phyloP scores from a whole-genome alignment of 257 asterid genomes.

The Solanum pennellii region DNA sequence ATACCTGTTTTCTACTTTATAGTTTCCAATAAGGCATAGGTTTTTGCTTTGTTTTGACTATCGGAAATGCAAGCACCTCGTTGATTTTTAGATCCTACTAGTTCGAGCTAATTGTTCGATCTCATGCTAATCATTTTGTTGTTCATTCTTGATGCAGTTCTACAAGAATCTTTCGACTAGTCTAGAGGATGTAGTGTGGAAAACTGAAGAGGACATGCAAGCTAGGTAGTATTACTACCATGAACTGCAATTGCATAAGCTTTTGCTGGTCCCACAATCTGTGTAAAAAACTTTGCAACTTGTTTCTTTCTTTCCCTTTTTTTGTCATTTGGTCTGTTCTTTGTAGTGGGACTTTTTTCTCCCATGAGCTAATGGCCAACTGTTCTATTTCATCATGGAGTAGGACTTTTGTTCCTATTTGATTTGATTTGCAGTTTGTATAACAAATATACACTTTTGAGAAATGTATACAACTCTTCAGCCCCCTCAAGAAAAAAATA shows the following conservation, averaged over 20 bases:
- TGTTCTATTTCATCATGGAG: conserved; percentile 4
- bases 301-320: conserved; percentile 7
- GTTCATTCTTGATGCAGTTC: conserved; percentile 42
- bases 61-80: not conserved
- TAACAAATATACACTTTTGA: not conserved
- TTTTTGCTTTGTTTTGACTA: not conserved
- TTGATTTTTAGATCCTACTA: not conserved
- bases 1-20: not conserved
- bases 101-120: not conserved
- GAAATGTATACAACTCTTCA: not conserved
- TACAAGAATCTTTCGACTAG: conserved; percentile 63
- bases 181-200: conserved; percentile 85
- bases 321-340: conserved; percentile 11
- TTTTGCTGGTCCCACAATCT: not conserved
- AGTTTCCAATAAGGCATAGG: not conserved
- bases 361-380: conserved; percentile 20
- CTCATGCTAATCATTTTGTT: not conserved
- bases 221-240: conserved; percentile 20
- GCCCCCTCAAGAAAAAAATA: not conserved
- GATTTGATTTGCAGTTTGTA: not conserved
- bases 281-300: conserved; percentile 2
- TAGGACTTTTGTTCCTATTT: not conserved
- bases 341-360: conserved; percentile 28
- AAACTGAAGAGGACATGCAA: conserved; percentile 85
- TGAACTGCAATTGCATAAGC: not conserved